Conservation (phyloP, 495 filamentous ascomycete genomes). For the Articulospora tetracladia region DNA sequence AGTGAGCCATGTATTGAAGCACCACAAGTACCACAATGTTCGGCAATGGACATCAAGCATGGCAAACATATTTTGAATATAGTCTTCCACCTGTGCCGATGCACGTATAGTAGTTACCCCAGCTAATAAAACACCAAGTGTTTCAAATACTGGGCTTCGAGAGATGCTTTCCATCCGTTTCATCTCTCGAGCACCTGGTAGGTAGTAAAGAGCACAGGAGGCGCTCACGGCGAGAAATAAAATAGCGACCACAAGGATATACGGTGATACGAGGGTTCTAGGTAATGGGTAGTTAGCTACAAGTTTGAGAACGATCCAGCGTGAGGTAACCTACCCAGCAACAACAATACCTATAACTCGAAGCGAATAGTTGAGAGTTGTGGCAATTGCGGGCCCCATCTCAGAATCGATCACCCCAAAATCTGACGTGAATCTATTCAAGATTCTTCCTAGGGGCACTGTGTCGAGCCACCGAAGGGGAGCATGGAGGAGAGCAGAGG, state of each 20-base stretch:
- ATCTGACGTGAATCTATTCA: slow-evolving; percentile 60
- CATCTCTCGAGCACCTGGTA: slow-evolving; percentile 58
- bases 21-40: slow-evolving; percentile 48
- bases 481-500: too few relatives aligned
- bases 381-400: slow-evolving; percentile 39
- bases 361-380: slow-evolving; percentile 32
- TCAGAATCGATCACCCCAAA: slow-evolving; percentile 50
- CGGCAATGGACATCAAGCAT: slow-evolving; percentile 51
- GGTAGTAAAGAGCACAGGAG: slow-evolving; percentile 42
- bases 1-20: slow-evolving; percentile 55
- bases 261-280: slow-evolving; percentile 36
- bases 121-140: slow-evolving; percentile 51
- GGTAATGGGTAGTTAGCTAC: neutral
- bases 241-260: slow-evolving; percentile 35
- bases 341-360: slow-evolving; percentile 35
- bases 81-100: slow-evolving; percentile 50
- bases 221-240: slow-evolving; percentile 35
- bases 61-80: slow-evolving; percentile 48
- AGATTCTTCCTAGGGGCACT: slow-evolving; percentile 53
- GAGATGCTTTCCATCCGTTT: slow-evolving; percentile 60
- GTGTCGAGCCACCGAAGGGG: slow-evolving; percentile 47
- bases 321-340: slow-evolving; percentile 20
- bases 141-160: slow-evolving; percentile 60
- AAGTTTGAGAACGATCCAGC: too few relatives aligned
- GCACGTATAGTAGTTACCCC: slow-evolving; percentile 64